Conservation (phyloP, 176 grass and related monocot genomes). For the Elymus sibiricus region DNA sequence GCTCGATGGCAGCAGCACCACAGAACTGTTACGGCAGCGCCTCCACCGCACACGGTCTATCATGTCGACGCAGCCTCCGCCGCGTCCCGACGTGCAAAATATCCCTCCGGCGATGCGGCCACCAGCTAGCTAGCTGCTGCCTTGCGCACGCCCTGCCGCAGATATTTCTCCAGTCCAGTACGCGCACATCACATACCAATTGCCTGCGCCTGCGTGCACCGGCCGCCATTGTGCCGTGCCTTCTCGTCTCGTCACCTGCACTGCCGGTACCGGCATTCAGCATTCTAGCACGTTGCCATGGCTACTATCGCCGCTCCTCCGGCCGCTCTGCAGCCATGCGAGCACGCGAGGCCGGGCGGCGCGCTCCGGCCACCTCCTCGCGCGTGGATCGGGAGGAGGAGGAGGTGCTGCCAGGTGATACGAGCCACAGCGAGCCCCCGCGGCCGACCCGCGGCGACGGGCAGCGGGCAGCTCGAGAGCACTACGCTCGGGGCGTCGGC, state of each 20-base stretch:
- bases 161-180: slow-evolving; percentile 16
- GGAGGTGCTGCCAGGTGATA: not conserved
- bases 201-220: not conserved
- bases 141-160: not conserved
- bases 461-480: not conserved
- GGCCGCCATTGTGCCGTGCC: not conserved
- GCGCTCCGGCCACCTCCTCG: not conserved
- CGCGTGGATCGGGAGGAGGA: not conserved
- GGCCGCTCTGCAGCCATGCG: slow-evolving; percentile 29
- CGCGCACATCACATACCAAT: not conserved
- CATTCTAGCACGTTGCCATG: not conserved
- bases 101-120: slow-evolving; percentile 2
- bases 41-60: slow-evolving; percentile 45
- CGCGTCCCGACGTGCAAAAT: slow-evolving; percentile 22
- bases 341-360: not conserved
- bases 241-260: not conserved
- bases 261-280: no score
- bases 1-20: slow-evolving; percentile 8
- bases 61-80: not conserved
- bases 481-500: not conserved
- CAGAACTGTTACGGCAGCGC: not conserved
- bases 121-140: not conserved
- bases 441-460: not conserved
- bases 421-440: not conserved
- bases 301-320: slow-evolving; percentile 16